Base-by-base conservation (phyloP, 176 grass and related monocot species). In the Aegilops sharonensis region DNA sequence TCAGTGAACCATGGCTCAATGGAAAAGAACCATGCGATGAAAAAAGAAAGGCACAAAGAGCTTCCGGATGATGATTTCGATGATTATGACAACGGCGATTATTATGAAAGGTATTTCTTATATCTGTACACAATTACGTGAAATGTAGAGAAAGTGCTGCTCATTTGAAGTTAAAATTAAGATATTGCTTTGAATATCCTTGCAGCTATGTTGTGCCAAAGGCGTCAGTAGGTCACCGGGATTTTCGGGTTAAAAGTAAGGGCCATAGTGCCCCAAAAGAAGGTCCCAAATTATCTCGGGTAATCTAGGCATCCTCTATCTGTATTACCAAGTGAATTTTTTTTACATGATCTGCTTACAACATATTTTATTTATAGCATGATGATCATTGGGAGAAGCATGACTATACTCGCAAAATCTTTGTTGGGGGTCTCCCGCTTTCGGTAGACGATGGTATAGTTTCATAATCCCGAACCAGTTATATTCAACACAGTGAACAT, bases 391-490 rank as follows among this genome's bases (percentile, higher is more conserved):
- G 84, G 83, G 75, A 65, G 24, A 92, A 81, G 88, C 84, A 88
- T 47, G 88, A 93, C 78, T 93, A 90, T 72, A 84, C 85, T 52
- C 85, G 88, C 21, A 90, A 93, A 87, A 90, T 93, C 77, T 93
- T 93, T 82, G 88, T 90, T 87, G 88, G 91, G 14, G 91, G 88
- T 24, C 88, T 93, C 45, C 91, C 91, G 39, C 91, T 78, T 88
- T 85, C 88, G 30, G 88, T 90, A 39, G 85, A 87, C 47, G 74
- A 86, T 30, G 91, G 91, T 93, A 87, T 79, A 40, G 36, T 31
- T 63, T 81, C 85, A 76, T 43, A 62, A 70, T 69, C 25, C 29
- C 54, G 36, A 66, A 75, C 61, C 61, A 52, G 11, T 63, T 87
- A 23, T 85, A 1, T n/a, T 25, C 7, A 74, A 18, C 45, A 79